Conservation (phyloP, 2,329 filamentous ascomycete species). For the Tolypocladium endophyticum region DNA sequence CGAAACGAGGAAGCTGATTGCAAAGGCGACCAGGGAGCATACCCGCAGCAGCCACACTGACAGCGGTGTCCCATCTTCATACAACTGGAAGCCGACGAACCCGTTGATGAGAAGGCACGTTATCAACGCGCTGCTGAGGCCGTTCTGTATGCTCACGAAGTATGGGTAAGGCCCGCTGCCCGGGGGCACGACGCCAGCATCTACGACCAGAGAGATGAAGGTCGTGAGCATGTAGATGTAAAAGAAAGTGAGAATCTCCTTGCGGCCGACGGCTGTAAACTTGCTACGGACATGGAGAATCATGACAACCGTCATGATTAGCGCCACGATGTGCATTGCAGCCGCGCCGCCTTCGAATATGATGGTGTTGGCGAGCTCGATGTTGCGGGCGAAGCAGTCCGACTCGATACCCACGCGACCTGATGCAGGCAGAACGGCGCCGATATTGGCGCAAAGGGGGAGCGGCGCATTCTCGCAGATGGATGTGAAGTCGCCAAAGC, state of each 20-base stretch:
- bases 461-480: slow-evolving; percentile 80
- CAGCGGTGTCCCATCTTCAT: slow-evolving; percentile 89
- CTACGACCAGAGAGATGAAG: slow-evolving; percentile 78
- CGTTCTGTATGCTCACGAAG: slow-evolving; percentile 81
- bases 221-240: slow-evolving; percentile 92
- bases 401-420: slow-evolving; percentile 71
- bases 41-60: slow-evolving; percentile 88
- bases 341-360: slow-evolving; percentile 91
- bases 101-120: slow-evolving; percentile 91
- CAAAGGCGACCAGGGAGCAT: slow-evolving; percentile 70
- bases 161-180: slow-evolving; percentile 75
- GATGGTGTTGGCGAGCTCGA: slow-evolving; percentile 94
- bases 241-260: slow-evolving; percentile 80
- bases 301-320: slow-evolving; percentile 94
- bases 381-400: slow-evolving; percentile 85
- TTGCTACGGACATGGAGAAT: slow-evolving; percentile 93
- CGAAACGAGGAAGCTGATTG: slow-evolving; percentile 76
- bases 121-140: slow-evolving; percentile 73
- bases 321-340: slow-evolving; percentile 82
- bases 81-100: slow-evolving; percentile 96
- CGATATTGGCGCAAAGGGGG: slow-evolving; percentile 79
- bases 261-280: slow-evolving; percentile 85
- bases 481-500: slow-evolving; percentile 80
- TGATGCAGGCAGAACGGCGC: slow-evolving; percentile 58
- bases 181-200: slow-evolving; percentile 84